These are phyloP conservation scores for Prunus mira DNA, from an alignment of 306 rosid species.

Conservation along the genomic window DNA sequence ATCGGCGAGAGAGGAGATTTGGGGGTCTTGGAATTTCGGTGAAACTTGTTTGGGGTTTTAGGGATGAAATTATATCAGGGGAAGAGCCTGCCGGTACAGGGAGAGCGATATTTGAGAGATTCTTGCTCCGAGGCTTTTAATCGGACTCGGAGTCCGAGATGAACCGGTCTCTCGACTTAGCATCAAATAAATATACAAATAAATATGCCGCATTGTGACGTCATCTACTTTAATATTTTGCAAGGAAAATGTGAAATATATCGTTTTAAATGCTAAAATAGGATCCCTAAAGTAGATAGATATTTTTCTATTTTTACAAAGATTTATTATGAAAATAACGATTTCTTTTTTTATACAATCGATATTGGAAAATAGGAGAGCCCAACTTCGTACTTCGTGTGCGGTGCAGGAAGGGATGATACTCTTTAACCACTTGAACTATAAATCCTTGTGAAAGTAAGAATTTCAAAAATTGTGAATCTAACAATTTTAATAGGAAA, in stretches of 20 bases:
- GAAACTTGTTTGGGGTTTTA: background rate
- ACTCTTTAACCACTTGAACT: too few relatives aligned
- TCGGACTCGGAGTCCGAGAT: background rate
- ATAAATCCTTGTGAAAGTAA: too few relatives aligned
- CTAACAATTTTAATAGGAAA: too few relatives aligned
- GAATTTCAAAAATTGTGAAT: too few relatives aligned
- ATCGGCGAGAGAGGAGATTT: background rate
- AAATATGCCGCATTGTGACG: background rate
- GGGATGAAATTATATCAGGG: too few relatives aligned
- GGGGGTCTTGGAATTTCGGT: background rate
- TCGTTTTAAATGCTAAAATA: background rate
- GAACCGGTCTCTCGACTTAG: background rate
- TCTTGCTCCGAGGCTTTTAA: background rate
- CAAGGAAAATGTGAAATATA: background rate
- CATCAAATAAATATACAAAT: background rate
- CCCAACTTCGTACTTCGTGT: too few relatives aligned
- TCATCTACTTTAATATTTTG: background rate
- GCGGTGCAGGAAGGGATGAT: rapidly evolving
- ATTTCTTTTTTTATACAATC: too few relatives aligned
- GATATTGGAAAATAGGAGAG: too few relatives aligned
- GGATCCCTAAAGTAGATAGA: too few relatives aligned
- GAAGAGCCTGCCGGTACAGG: too few relatives aligned
- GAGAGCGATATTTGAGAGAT: background rate
- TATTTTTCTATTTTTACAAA: too few relatives aligned
- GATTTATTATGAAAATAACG: too few relatives aligned